Evolutionary conservation across 805 yeast genomes (phyloP).

Genomic region (Hanseniaspora vineae): DNA sequence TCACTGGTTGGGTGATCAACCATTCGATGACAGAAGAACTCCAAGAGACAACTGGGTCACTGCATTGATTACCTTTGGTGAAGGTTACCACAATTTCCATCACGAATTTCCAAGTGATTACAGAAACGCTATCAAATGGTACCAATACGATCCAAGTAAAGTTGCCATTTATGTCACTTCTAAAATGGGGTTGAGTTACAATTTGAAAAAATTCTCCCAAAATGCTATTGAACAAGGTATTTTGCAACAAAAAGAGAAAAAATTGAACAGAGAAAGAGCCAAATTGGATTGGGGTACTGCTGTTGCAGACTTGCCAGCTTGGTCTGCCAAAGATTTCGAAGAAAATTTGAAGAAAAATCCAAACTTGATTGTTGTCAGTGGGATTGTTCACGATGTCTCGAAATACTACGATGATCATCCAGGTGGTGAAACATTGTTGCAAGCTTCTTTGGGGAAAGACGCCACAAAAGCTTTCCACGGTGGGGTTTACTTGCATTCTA

Average conservation of each 20-base stretch:
- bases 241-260: conserved; percentile 74
- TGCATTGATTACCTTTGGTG: conserved; percentile 77
- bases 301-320: conserved; percentile 52
- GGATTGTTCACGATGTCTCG: conserved; percentile 68
- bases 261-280: conserved; percentile 48
- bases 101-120: conserved; percentile 85
- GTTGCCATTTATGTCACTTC: conserved; percentile 44
- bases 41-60: conserved; percentile 76
- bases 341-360: conserved; percentile 35
- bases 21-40: conserved; percentile 77
- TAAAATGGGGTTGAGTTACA: conserved; percentile 55
- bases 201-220: conserved; percentile 64
- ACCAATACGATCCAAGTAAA: conserved; percentile 79
- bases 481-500: conserved; percentile 74
- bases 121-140: conserved; percentile 80
- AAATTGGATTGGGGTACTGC: conserved; percentile 67
- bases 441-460: conserved; percentile 66
- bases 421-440: conserved; percentile 66
- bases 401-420: conserved; percentile 65
- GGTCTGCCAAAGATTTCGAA: conserved; percentile 54
- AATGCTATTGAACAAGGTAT: conserved; percentile 75
- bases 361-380: conserved; percentile 60
- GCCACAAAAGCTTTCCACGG: conserved; percentile 79
- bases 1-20: conserved; percentile 78
- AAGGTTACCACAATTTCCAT: conserved; percentile 83